These are phyloP conservation scores for Xylaria acuta DNA, from an alignment of 495 filamentous ascomycete species.

Conservation along the genomic window DNA sequence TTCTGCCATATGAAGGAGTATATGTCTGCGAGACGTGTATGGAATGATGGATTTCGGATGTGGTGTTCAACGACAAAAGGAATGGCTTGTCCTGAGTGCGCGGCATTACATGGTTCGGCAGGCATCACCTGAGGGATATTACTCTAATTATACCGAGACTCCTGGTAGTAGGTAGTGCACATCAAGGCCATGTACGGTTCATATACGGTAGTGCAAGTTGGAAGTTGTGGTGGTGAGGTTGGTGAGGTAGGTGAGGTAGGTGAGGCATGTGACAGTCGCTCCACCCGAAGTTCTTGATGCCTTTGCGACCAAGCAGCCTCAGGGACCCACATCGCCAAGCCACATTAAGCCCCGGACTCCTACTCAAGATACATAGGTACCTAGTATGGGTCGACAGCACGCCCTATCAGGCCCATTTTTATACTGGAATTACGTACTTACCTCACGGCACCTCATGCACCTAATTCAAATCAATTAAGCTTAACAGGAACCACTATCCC, in stretches of 20 bases:
- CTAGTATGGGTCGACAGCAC: background rate
- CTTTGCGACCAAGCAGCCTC: background rate
- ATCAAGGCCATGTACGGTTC: background rate
- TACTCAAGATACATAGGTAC: too few relatives aligned
- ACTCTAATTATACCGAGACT: background rate
- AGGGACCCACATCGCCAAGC: constrained; percentile 6
- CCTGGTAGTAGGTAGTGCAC: background rate
- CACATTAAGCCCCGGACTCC: constrained; percentile 5
- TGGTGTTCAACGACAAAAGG: constrained; percentile 14
- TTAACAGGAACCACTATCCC: background rate
- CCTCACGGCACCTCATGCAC: background rate
- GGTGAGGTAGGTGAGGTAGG: background rate
- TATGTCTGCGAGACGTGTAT: background rate
- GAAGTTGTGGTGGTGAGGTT: constrained; percentile 1
- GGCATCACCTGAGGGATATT: background rate
- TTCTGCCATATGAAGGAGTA: background rate
- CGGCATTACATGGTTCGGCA: constrained; percentile 20
- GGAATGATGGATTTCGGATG: background rate
- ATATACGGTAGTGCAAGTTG: background rate
- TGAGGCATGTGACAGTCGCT: constrained; percentile 16
- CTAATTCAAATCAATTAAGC: constrained; percentile 23
- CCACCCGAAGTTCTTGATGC: background rate
- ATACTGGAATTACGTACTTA: background rate
- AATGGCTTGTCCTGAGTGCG: background rate
- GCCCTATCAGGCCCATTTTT: background rate